Evolutionary conservation across 441 rosid species (phyloP).

Genomic region (Euphorbia schlechtendalii): DNA sequence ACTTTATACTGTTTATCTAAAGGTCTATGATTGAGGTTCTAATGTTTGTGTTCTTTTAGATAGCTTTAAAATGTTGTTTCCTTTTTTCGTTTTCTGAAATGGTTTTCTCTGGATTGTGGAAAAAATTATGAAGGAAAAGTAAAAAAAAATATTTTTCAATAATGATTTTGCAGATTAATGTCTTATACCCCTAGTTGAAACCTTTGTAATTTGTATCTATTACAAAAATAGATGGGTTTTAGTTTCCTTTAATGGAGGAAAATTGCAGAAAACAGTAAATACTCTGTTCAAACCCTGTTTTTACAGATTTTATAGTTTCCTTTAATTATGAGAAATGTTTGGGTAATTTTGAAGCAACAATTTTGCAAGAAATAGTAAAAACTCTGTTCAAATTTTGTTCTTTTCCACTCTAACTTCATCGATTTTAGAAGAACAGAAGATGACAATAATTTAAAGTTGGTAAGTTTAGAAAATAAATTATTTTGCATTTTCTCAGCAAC

Average conservation of each 20-base stretch:
- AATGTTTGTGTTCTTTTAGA: background rate
- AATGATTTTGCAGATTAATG: too few species aligned
- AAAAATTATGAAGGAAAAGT: conserved; percentile 11
- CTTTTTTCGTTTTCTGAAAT: conserved; percentile 1
- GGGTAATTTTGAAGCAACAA: background rate
- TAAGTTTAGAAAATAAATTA: too few species aligned
- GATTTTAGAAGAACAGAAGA: background rate
- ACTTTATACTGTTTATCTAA: background rate
- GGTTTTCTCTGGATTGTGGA: conserved; percentile 24
- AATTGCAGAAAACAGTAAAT: background rate
- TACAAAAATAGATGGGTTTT: too few species aligned
- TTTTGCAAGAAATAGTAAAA: background rate
- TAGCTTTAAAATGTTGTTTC: background rate
- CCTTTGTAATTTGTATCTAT: background rate
- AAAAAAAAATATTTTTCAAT: background rate
- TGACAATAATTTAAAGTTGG: background rate
- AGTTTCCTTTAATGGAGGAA: background rate
- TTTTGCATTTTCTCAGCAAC: conserved; percentile 27
- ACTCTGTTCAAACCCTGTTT: background rate
- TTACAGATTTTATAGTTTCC: background rate
- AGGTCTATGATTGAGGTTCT: background rate
- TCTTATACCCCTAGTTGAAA: background rate
- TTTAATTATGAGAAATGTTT: background rate
- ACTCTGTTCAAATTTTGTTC: background rate
- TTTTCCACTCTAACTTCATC: background rate